Conservation (phyloP, 306 rosid species). For the Pterocarpus macrocarpus region DNA sequence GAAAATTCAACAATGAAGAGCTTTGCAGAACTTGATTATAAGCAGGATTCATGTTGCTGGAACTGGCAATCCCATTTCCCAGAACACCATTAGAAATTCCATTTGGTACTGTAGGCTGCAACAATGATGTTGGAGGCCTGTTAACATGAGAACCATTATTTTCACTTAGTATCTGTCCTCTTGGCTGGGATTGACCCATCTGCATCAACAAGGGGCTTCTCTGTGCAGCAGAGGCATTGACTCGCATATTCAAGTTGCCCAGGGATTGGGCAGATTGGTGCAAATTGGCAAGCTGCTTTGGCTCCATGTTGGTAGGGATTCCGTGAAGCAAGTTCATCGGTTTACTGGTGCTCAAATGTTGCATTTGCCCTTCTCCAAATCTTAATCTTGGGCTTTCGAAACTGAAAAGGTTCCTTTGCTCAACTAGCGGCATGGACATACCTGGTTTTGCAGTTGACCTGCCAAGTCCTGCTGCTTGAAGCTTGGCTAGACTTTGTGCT, state of each 20-base stretch:
- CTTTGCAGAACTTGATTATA: slow-evolving; percentile 65
- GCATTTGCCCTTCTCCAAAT: slow-evolving; percentile 83
- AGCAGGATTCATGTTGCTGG: slow-evolving; percentile 57
- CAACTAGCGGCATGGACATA: slow-evolving; percentile 65
- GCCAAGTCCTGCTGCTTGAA: slow-evolving; percentile 83
- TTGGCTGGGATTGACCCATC: slow-evolving; percentile 71
- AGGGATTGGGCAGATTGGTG: slow-evolving; percentile 80
- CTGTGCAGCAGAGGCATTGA: slow-evolving; percentile 61
- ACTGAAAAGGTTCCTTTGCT: slow-evolving; percentile 89
- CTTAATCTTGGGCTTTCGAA: slow-evolving; percentile 83
- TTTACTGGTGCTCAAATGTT: slow-evolving; percentile 63
- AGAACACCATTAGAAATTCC: slow-evolving; percentile 60
- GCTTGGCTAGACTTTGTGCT: slow-evolving; percentile 82
- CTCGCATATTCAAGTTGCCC: slow-evolving; percentile 67
- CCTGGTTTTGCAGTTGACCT: slow-evolving; percentile 68
- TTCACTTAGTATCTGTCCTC: slow-evolving; percentile 74
- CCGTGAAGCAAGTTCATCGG: slow-evolving; percentile 89
- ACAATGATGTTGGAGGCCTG: slow-evolving; percentile 63
- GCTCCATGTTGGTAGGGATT: slow-evolving; percentile 91
- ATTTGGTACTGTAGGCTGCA: slow-evolving; percentile 66
- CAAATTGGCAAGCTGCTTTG: slow-evolving; percentile 79
- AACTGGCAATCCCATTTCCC: slow-evolving; percentile 68
- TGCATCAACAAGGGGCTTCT: slow-evolving; percentile 71
- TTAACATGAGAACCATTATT: slow-evolving; percentile 57
- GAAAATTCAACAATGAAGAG: slow-evolving; percentile 73